Base-by-base conservation (phyloP, 345 rosid species). In the Eucalyptus sp. region DNA sequence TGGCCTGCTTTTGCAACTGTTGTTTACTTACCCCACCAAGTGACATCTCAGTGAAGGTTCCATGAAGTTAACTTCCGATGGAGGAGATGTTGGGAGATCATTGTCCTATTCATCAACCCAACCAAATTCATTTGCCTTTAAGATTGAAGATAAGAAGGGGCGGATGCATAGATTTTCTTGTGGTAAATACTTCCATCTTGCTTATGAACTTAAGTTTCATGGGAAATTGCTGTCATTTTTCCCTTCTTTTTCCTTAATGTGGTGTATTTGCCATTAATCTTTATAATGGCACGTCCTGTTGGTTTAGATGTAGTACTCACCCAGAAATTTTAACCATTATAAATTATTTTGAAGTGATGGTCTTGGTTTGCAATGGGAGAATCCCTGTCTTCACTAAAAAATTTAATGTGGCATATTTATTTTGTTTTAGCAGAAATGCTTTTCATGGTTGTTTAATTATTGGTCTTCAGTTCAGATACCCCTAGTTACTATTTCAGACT, bases 101-200 rank as follows among this genome's bases (percentile, higher is more conserved):
- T 90, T 92, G 49, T 93, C 94, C 81, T 92, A 88, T 88, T 93
- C 95, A 44, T 88, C 95, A 49, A 89, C 29, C 49, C 31, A 86
- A 60, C 90, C 91, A 33, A 92, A 92, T 91, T 85, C 93, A 44
- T 97, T 97, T 93, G 88, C 95, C 86, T 98, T 98, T 90, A 98
- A 98, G 93, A 95, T 98, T 60, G 94, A 96, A 93, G 99, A 98
- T 92, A 94, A 91, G 90, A 95, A 87, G 71, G 95, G 96, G 52
- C 94, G 99, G 86, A 95, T 95, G 96, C 99, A 98, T 93, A 95
- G 99, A 93, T 98, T 98, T 92, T 94, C 91, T 80, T 96, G 97
- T 86, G 99, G 99, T 98, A 94, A 44, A 92, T 89, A 86, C 84
- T 87, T 52, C 86, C 71, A 87, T 64, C 68, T 88, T 18, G 22